These are phyloP conservation scores for Dictyostelium discoideum DNA, from an alignment of 78 protist genomes.

Conservation along the genomic window DNA sequence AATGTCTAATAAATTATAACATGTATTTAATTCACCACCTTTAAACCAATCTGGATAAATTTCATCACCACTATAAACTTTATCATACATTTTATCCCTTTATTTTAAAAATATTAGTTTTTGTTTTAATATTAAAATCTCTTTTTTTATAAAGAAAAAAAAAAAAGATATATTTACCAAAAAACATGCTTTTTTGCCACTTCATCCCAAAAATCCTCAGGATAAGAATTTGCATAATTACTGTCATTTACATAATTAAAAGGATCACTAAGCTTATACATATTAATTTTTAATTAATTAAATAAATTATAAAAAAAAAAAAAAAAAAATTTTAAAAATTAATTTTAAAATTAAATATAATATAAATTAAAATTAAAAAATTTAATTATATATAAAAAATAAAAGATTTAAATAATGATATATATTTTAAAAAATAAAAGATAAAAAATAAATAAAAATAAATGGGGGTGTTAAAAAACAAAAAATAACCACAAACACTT, in stretches of 20 bases:
- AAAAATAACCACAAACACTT: no score
- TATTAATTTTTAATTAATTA: not conserved
- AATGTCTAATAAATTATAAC: conserved; percentile 84
- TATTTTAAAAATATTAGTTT: not conserved
- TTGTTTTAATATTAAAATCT: no score
- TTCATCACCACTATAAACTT: conserved; percentile 8
- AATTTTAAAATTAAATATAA: no score
- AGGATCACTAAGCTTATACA: not conserved
- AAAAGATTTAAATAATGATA: no score
- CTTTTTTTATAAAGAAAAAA: not conserved
- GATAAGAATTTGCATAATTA: not conserved
- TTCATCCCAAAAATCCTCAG: not conserved
- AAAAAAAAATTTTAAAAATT: no score
- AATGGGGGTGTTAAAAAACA: no score
- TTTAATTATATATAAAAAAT: no score
- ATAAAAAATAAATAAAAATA: no score
- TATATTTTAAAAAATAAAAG: no score
- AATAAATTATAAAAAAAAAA: no score
- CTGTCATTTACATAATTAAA: not conserved
- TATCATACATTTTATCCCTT: conserved; percentile 9
- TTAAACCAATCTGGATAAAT: conserved; percentile 81
- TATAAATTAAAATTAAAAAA: no score
- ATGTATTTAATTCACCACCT: conserved; percentile 86
- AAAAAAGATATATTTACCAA: not conserved
- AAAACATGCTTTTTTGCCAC: not conserved